phyloP scores from a whole-genome alignment of 129 eudicot genomes.

The Escallonia herrerae region DNA sequence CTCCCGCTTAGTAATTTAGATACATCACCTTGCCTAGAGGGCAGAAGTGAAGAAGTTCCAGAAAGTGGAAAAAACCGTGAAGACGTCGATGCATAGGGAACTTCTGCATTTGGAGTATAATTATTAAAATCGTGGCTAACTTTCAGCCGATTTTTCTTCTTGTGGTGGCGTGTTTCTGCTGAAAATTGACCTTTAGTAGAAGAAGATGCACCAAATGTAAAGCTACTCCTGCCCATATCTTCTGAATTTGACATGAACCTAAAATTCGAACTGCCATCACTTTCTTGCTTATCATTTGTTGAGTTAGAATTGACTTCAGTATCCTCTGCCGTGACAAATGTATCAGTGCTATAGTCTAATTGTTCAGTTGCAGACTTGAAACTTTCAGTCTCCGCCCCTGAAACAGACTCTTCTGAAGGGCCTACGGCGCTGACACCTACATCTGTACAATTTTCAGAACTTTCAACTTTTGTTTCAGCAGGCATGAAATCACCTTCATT shows the following conservation, averaged over 20 bases:
- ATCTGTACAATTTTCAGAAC: conserved; percentile 21
- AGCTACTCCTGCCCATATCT: conserved; percentile 32
- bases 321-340: conserved; percentile 48
- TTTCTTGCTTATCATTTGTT: conserved; percentile 43
- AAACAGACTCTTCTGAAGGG: conserved; percentile 30
- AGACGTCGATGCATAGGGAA: conserved; percentile 27
- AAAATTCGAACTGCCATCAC: conserved; percentile 33
- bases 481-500: conserved; percentile 30
- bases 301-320: conserved; percentile 44
- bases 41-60: conserved; percentile 31
- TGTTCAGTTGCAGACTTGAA: conserved; percentile 64
- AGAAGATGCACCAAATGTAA: conserved; percentile 61
- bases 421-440: conserved; percentile 24
- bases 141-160: conserved; percentile 57
- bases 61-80: conserved; percentile 32
- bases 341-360: conserved; percentile 44
- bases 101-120: conserved; percentile 30
- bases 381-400: conserved; percentile 76
- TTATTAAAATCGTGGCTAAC: conserved; percentile 31
- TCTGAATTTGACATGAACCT: conserved; percentile 41
- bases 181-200: conserved; percentile 37
- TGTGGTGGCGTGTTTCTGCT: conserved; percentile 40
- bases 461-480: conserved; percentile 24
- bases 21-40: conserved; percentile 25
- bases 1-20: conserved; percentile 25